These are phyloP conservation scores for Trichoderma sp. DNA, from an alignment of 2,329 filamentous ascomycete genomes.

Conservation along the genomic window DNA sequence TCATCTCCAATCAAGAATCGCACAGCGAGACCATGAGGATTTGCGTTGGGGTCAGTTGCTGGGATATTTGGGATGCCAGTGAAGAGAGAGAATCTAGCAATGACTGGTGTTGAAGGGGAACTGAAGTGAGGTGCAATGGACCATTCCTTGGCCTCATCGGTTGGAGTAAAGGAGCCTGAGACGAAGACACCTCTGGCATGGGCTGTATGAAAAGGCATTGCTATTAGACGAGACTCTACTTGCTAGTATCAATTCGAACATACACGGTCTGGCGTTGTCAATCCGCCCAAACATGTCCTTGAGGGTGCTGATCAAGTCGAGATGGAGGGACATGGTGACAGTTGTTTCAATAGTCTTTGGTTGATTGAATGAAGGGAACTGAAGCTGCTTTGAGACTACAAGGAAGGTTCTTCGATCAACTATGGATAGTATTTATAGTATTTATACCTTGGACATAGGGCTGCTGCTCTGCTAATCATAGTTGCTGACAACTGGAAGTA, in stretches of 20 bases:
- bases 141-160: conserved; percentile 9
- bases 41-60: neutral
- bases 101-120: conserved; percentile 6
- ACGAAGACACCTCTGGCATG: conserved; percentile 18
- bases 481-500: neutral
- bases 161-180: conserved; percentile 22
- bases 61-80: conserved; percentile 10
- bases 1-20: conserved; percentile 6
- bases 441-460: neutral
- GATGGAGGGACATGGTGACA: neutral
- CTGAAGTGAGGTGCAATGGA: conserved; percentile 15
- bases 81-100: conserved; percentile 14
- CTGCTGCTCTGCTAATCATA: neutral
- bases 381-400: neutral
- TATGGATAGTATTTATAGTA: neutral
- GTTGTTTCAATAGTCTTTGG: neutral
- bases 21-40: conserved; percentile 2
- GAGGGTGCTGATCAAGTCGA: conserved; percentile 11
- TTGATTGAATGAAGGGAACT: neutral
- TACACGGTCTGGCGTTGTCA: conserved; percentile 4
- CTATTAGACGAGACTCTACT: neutral
- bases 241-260: neutral
- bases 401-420: neutral
- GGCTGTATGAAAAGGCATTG: neutral
- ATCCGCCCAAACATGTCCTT: conserved; percentile 7